phyloP scores from a whole-genome alignment of 441 rosid species.

The Corymbia citriodora region DNA sequence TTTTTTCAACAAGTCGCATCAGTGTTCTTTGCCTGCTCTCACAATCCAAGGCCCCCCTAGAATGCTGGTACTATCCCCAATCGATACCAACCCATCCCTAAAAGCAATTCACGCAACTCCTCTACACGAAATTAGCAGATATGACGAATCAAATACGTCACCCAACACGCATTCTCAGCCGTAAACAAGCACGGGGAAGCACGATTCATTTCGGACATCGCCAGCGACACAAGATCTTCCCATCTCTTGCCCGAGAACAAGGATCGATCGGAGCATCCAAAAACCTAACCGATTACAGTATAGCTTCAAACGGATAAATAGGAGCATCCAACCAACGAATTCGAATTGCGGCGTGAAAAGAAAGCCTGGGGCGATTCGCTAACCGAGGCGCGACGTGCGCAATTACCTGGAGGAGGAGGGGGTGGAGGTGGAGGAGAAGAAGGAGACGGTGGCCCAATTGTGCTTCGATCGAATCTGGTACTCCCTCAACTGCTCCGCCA shows the following conservation, averaged over 20 bases:
- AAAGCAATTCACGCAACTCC: not conserved
- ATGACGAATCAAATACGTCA: not conserved
- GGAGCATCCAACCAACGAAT: not conserved
- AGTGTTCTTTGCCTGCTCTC: not conserved
- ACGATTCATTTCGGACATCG: not conserved
- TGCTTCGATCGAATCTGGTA: not conserved
- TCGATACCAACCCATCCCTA: not conserved
- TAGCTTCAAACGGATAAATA: not conserved
- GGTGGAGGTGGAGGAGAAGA: not conserved
- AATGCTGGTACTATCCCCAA: not conserved
- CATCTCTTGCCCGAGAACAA: not conserved
- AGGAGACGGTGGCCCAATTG: slow-evolving; percentile 1
- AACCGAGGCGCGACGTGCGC: not conserved
- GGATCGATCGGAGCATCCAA: not conserved
- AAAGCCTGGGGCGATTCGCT: not conserved
- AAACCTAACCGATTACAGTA: not conserved
- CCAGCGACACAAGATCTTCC: not conserved
- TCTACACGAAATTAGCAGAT: not conserved
- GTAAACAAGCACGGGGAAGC: not conserved
- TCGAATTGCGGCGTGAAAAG: not conserved
- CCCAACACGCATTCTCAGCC: not conserved
- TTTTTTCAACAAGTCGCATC: not conserved
- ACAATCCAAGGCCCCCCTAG: not conserved
- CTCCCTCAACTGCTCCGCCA: slow-evolving; percentile 1
- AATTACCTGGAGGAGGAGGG: not conserved